phyloP scores from a whole-genome alignment of 768 basidiomycete species.

The Suillus clintonianus region DNA sequence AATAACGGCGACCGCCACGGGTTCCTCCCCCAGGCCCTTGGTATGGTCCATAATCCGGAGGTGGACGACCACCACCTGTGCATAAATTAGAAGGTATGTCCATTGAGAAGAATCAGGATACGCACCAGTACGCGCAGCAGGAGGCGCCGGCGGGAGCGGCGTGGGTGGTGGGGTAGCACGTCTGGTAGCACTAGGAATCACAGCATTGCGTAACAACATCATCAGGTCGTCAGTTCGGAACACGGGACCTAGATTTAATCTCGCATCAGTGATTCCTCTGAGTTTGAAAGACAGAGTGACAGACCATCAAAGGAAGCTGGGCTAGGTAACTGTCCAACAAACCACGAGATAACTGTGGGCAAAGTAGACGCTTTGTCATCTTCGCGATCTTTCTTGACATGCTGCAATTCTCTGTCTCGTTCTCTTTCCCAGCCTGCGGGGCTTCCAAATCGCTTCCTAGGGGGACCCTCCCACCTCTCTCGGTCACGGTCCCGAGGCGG shows the following conservation, averaged over 20 bases:
- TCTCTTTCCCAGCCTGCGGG: slow-evolving; percentile 46
- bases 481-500: slow-evolving; percentile 50
- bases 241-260: slow-evolving; percentile 64
- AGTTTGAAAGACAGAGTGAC: background rate
- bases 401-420: slow-evolving; percentile 43
- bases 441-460: slow-evolving; percentile 43
- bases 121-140: slow-evolving; percentile 36
- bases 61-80: slow-evolving; percentile 62
- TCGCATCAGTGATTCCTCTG: background rate
- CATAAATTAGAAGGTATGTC: slow-evolving; percentile 9
- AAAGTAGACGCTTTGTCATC: slow-evolving; percentile 54
- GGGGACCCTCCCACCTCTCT: slow-evolving; percentile 38
- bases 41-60: slow-evolving; percentile 86
- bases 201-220: slow-evolving; percentile 78
- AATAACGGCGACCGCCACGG: slow-evolving; percentile 45
- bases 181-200: slow-evolving; percentile 63
- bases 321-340: slow-evolving; percentile 78
- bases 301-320: slow-evolving; percentile 65
- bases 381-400: slow-evolving; percentile 40
- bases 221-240: slow-evolving; percentile 91
- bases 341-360: slow-evolving; percentile 73
- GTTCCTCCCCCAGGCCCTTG: slow-evolving; percentile 61
- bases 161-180: slow-evolving; percentile 62
- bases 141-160: slow-evolving; percentile 41
- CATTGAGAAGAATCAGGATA: slow-evolving; percentile 2